phyloP scores from a whole-genome alignment of 1,284 basidiomycete genomes.

The Cystobasidium sp. region DNA sequence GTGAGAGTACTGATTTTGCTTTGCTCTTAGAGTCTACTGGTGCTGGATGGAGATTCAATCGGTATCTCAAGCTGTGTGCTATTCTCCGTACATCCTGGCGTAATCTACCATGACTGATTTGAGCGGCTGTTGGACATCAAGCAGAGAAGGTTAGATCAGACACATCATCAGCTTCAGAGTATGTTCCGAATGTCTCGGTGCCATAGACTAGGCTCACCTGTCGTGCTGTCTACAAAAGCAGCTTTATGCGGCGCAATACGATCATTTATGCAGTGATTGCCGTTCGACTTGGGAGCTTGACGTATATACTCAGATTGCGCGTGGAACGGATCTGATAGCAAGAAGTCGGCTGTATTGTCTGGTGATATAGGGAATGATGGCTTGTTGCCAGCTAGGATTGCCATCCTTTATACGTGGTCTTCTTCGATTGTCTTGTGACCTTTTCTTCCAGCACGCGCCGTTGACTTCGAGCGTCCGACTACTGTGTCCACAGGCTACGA shows the following conservation, averaged over 20 bases:
- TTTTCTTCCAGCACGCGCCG: neutral
- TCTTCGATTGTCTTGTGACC: too few relatives aligned
- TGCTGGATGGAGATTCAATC: slow-evolving; percentile 16
- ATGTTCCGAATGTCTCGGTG: neutral
- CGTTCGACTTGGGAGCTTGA: slow-evolving; percentile 16
- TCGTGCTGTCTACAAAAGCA: slow-evolving; percentile 29
- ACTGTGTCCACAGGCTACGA: too few relatives aligned
- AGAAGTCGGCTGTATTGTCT: slow-evolving; percentile 20
- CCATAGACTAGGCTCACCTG: slow-evolving; percentile 7
- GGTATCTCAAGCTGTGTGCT: slow-evolving; percentile 16
- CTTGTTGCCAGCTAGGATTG: slow-evolving; percentile 27
- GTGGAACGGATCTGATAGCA: slow-evolving; percentile 19
- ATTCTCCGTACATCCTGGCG: slow-evolving; percentile 18
- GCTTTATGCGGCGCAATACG: slow-evolving; percentile 23
- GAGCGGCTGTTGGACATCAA: slow-evolving; percentile 15
- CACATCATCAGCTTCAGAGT: neutral
- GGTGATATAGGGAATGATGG: slow-evolving; percentile 25
- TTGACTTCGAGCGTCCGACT: too few relatives aligned
- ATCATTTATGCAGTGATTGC: slow-evolving; percentile 13
- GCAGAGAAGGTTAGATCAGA: neutral
- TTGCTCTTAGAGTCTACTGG: neutral
- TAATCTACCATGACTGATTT: slow-evolving; percentile 10
- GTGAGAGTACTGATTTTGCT: slow-evolving; percentile 31
- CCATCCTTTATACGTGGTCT: neutral
- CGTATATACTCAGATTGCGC: slow-evolving; percentile 1